Conservation (phyloP, 805 yeast species). For the Kodamaea hsintzibuensis region DNA sequence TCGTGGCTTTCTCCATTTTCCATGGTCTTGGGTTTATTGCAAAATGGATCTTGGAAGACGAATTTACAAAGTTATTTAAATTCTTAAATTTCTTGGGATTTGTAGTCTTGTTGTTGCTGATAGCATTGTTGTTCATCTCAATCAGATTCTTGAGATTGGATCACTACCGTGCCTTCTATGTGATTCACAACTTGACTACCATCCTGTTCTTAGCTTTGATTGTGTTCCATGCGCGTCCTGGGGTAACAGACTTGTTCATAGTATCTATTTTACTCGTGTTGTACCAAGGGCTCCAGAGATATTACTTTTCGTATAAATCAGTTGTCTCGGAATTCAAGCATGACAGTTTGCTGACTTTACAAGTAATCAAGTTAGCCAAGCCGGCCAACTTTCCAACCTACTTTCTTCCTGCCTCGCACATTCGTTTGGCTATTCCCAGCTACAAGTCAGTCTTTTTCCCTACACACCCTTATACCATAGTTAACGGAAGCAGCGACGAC, state of each 20-base stretch:
- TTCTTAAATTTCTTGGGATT: constrained; percentile 55
- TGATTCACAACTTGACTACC: constrained; percentile 54
- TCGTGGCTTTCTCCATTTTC: constrained; percentile 42
- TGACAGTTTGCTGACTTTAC: constrained; percentile 17
- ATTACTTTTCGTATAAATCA: constrained; percentile 17
- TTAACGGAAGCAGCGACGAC: constrained; percentile 7
- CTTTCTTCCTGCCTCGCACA: constrained; percentile 58
- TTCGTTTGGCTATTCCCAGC: constrained; percentile 20
- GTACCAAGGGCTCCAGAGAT: constrained; percentile 39
- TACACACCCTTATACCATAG: constrained; percentile 64
- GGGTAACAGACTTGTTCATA: constrained; percentile 43
- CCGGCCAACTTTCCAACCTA: constrained; percentile 20
- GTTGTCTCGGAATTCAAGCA: constrained; percentile 15
- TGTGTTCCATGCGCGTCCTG: constrained; percentile 70
- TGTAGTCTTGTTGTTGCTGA: constrained; percentile 35
- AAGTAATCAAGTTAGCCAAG: constrained; percentile 20
- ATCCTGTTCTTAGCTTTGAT: constrained; percentile 46
- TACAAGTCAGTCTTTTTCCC: constrained; percentile 45
- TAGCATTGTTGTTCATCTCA: constrained; percentile 46
- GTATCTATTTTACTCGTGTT: constrained; percentile 25
- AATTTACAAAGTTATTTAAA: constrained; percentile 33
- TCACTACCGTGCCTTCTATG: constrained; percentile 54
- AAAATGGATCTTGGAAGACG: constrained; percentile 47
- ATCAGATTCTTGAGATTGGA: constrained; percentile 49
- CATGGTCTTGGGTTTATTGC: constrained; percentile 57